Evolutionary conservation across 192 early-diverging fungal species (phyloP).

Genomic region (Backusella australiensis): DNA sequence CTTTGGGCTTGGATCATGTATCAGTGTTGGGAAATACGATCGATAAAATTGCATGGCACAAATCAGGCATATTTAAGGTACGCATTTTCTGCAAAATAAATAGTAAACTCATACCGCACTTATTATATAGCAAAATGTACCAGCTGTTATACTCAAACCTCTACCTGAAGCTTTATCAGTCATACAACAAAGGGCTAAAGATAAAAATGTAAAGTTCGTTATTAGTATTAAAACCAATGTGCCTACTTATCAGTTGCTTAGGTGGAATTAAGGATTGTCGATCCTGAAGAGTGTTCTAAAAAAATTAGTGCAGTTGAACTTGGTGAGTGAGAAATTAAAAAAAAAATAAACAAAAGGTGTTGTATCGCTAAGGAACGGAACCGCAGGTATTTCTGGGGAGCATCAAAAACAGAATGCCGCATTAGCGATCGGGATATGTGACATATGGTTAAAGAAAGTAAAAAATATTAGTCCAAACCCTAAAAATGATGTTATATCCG

Average conservation of each 20-base stretch:
- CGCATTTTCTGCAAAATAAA: not conserved
- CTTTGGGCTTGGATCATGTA: conserved; percentile 78
- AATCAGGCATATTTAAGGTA: conserved; percentile 80
- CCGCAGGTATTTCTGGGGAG: conserved; percentile 70
- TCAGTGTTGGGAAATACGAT: conserved; percentile 68
- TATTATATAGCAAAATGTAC: conserved; percentile 48
- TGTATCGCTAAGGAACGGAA: not conserved
- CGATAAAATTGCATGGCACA: conserved; percentile 79
- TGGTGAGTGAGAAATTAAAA: conserved; percentile 21
- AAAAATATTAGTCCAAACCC: conserved; percentile 28
- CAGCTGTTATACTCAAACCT: conserved; percentile 73
- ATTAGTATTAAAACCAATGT: not conserved
- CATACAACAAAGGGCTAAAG: conserved; percentile 63
- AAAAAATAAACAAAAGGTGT: not conserved
- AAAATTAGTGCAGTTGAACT: conserved; percentile 29
- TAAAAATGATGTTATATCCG: conserved; percentile 33
- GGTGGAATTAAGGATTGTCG: conserved; percentile 40
- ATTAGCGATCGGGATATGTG: conserved; percentile 69
- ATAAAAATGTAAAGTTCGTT: conserved; percentile 51
- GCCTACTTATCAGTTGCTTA: not conserved
- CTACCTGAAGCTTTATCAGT: conserved; percentile 62
- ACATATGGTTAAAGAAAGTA: conserved; percentile 59
- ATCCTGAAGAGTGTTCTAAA: conserved; percentile 12
- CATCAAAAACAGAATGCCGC: conserved; percentile 89
- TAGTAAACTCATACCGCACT: not conserved